A percentile compares a stretch with the other conserved stretches of the same genome.
These are phyloP conservation scores for Solanum habrochaites DNA, from an alignment of 257 asterid species.

Conservation along the genomic window DNA sequence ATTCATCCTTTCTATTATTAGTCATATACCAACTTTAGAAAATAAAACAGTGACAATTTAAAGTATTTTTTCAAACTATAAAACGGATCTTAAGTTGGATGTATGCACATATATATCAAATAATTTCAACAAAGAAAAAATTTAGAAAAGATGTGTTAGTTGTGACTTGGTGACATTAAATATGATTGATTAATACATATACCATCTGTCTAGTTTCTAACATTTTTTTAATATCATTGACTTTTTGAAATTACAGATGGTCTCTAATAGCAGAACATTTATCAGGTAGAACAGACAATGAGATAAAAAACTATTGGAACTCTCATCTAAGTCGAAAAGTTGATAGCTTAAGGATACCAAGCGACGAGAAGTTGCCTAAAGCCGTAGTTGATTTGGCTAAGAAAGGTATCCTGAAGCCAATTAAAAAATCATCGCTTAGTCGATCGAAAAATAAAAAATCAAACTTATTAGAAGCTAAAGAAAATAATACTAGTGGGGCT, in stretches of 20 bases:
- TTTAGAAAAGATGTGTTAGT: neutral
- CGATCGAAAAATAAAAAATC: constrained; percentile 9
- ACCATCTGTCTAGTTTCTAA: neutral
- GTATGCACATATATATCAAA: neutral
- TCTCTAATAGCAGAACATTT: constrained; percentile 63
- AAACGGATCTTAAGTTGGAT: neutral
- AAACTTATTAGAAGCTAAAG: neutral
- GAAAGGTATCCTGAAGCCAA: neutral
- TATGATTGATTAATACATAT: neutral
- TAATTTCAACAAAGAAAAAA: neutral
- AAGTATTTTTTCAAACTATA: neutral
- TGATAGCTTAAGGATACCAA: constrained; percentile 24
- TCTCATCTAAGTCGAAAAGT: constrained; percentile 67
- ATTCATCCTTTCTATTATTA: neutral
- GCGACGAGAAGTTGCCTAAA: constrained; percentile 8
- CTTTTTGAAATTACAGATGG: constrained; percentile 39
- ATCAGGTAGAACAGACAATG: constrained; percentile 98
- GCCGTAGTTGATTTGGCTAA: constrained; percentile 2
- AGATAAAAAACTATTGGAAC: constrained; percentile 84
- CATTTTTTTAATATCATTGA: neutral
- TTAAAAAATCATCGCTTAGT: constrained; percentile 3
- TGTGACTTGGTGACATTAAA: neutral
- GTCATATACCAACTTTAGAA: neutral
- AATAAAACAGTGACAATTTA: neutral
- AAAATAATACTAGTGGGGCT: neutral